Base-by-base conservation (phyloP, 2,329 filamentous ascomycete genomes). In the Exophiala alcalophila region DNA sequence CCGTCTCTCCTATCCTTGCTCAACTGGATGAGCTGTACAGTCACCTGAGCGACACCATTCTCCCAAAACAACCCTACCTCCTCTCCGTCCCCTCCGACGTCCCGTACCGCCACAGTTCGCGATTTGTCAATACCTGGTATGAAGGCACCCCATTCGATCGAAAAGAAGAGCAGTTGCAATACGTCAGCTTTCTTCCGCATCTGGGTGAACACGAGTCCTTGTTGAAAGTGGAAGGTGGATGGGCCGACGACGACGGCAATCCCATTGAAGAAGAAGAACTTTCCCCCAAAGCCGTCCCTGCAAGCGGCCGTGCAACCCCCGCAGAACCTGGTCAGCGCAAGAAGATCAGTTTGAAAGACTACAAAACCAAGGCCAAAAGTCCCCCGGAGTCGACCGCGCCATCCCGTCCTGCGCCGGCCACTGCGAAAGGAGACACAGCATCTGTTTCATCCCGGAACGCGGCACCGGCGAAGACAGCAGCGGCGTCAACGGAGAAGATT, bases 331-430 rank as follows among this genome's bases (percentile, higher is more conserved):
- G 67, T 14, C 49, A 60, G 16, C 80, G 77, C 64, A 81, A 80
- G 66, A 81, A 80, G 61, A 80, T 82, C 48, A 79, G 68, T 40
- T 61, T 82, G 39, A 75, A 70, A 28, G 77, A 76, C 26, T 83
- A 81, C 61, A 80, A 77, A 61, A 76, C 71, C 47, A 78, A 78
- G 57, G 71, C 64, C 47, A 68, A 62, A 40, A 65, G 59, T 28
- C 61, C 47, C n/a, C 30, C 44, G n/a, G 35, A 49, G 5, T 14
- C 42, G n/a, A 34, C 35, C 16, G 10, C 27, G 2, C 26, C 18
- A 19, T 34, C 41, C 7, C 46, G 36, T n/a, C 19, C 20, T 20
- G 23, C 29, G 27, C 25, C 28, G 15, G 3, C 27, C 14, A 21
- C 21, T 19, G 32, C 41, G 12, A 42, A 27, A 6, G 14, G 23